Evolutionary conservation across 2,329 filamentous ascomycete genomes (phyloP).

Genomic region (Pseudogymnoascus destructans): DNA sequence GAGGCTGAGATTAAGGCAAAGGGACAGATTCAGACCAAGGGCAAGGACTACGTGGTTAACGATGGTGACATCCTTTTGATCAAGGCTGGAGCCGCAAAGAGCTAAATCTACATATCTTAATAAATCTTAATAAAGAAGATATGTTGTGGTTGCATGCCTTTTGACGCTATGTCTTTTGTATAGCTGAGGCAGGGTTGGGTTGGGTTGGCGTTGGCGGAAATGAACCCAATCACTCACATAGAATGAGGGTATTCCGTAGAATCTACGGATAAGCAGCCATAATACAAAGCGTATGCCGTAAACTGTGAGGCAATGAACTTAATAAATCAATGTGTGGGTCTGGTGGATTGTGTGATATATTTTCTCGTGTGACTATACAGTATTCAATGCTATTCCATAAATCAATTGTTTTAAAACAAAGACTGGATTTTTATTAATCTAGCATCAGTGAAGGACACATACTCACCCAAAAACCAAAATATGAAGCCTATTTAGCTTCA

Average conservation of each 20-base stretch:
- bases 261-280: neutral
- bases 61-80: constrained; percentile 76
- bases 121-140: neutral
- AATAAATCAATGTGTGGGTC: neutral
- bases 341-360: neutral
- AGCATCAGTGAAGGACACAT: neutral
- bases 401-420: neutral
- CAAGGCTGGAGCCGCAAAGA: constrained; percentile 77
- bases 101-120: constrained; percentile 26
- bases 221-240: neutral
- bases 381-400: neutral
- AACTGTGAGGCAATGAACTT: neutral
- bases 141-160: neutral
- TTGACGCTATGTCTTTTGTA: constrained; percentile 8
- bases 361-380: neutral
- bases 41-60: constrained; percentile 87
- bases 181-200: neutral
- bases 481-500: neutral
- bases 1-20: constrained; percentile 82
- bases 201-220: constrained; percentile 6
- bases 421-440: neutral
- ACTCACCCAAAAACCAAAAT: neutral
- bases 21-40: constrained; percentile 96
- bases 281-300: neutral
- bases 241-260: neutral